Evolutionary conservation across 805 yeast species (phyloP), one percentile per base, ranked within the genome.

Genomic region (Hanseniaspora lachancei): DNA sequence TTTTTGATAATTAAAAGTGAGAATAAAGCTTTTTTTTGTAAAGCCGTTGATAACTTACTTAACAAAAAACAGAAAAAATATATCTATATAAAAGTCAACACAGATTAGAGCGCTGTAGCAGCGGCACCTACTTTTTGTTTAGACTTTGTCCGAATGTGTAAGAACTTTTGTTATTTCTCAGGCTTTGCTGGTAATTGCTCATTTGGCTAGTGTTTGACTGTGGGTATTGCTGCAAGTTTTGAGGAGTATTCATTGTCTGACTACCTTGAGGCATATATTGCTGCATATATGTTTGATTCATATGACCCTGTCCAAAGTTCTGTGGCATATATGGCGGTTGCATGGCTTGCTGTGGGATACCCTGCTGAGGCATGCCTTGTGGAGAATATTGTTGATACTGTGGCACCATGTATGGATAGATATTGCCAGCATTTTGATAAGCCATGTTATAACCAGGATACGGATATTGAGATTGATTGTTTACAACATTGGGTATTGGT

Each of bases 211-310:
- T 16, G 16, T 18, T 24, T 46, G 32, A 40, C 27, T 32, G 49
- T 34, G 54, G 63, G 52, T 59, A 61, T 23, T 60, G 66, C 29
- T 60, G 63, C 39, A 50, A 61, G 34, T 63, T 67, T 52, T 63
- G 69, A 39, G 60, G 57, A 58, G 62, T 66, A 29, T 58, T 63
- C 56, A 59, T 66, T 32, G 35, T 13, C 35, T 32, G 35, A 12
- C 59, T 47, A 32, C 53, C 60, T 18, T 50, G 58, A 20, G 49
- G 58, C 40, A 52, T 57, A 42, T 57, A 62, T 39, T 54, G 55
- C 36, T 50, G 57, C 49, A 58, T 62, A 54, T 56, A 60, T 24
- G 49, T 56, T 27, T 4, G 40, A 36, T 16, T 49, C 56, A 40
- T 39, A 49, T 51, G 60, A 43, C 50, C 60, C 23, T 57, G 61